Evolutionary conservation across 805 yeast genomes (phyloP).

Genomic region (Metschnikowia kunwiensis): DNA sequence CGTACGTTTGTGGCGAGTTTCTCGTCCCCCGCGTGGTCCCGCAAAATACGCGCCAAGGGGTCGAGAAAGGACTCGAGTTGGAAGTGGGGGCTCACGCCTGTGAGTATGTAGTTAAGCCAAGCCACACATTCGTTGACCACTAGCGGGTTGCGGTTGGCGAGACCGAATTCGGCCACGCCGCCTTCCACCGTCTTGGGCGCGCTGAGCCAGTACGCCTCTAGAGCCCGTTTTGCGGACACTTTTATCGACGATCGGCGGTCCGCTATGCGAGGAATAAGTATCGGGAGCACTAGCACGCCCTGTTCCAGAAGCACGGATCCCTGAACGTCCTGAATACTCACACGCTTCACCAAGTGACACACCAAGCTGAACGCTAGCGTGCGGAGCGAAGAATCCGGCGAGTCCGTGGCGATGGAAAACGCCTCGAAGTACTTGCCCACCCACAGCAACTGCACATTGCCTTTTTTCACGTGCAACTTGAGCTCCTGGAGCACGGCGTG

Average conservation of each 20-base stretch:
- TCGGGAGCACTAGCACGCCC: constrained; percentile 48
- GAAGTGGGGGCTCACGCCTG: constrained; percentile 31
- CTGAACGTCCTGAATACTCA: constrained; percentile 52
- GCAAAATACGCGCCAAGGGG: constrained; percentile 21
- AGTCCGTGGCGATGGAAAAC: constrained; percentile 43
- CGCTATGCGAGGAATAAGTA: constrained; percentile 45
- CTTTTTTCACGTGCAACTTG: constrained; percentile 55
- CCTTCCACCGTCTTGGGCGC: constrained; percentile 47
- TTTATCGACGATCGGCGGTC: constrained; percentile 38
- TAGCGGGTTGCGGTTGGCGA: constrained; percentile 35
- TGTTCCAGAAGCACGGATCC: constrained; percentile 39
- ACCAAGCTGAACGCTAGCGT: constrained; percentile 46
- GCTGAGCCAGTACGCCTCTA: constrained; percentile 55
- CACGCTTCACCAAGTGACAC: constrained; percentile 56
- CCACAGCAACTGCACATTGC: constrained; percentile 47
- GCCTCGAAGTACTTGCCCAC: constrained; percentile 53
- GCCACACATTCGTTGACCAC: constrained; percentile 44
- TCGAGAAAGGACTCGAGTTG: constrained; percentile 28
- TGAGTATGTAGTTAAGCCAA: constrained; percentile 44
- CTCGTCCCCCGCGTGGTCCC: constrained; percentile 6
- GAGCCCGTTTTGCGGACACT: constrained; percentile 47
- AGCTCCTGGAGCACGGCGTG: constrained; percentile 30
- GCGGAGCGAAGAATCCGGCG: constrained; percentile 37
- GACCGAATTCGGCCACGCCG: constrained; percentile 42
- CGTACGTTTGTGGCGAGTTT: constrained; percentile 20